Evolutionary conservation across 2,329 filamentous ascomycete genomes (phyloP).

Genomic region (Verticillium zaregamsianum): DNA sequence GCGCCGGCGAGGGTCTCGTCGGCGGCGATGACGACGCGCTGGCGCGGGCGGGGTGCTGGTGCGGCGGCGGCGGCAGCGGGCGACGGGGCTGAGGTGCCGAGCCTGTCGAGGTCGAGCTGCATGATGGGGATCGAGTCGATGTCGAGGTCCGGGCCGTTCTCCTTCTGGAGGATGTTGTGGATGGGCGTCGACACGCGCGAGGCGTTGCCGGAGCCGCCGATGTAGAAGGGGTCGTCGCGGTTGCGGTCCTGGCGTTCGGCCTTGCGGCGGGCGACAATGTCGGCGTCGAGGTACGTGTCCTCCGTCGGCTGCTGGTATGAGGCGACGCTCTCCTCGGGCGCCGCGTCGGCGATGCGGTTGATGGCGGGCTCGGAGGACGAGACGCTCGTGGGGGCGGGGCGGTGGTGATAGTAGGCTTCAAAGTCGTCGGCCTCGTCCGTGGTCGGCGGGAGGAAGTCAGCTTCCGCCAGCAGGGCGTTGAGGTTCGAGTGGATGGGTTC

Average conservation of each 20-base stretch:
- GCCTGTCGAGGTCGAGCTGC: constrained; percentile 72
- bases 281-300: constrained; percentile 66
- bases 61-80: constrained; percentile 13
- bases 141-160: constrained; percentile 76
- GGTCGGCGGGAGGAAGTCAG: constrained; percentile 43
- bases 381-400: constrained; percentile 45
- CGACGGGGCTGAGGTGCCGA: constrained; percentile 25
- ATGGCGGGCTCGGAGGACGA: constrained; percentile 53
- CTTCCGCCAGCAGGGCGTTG: constrained; percentile 58
- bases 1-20: constrained; percentile 65
- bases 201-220: constrained; percentile 49
- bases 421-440: constrained; percentile 62
- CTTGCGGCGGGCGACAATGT: constrained; percentile 69
- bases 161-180: constrained; percentile 68
- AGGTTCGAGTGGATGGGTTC: constrained; percentile 77
- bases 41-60: constrained; percentile 39
- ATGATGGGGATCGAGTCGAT: constrained; percentile 96
- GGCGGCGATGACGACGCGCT: constrained; percentile 62
- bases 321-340: constrained; percentile 37
- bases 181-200: constrained; percentile 68
- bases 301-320: constrained; percentile 59
- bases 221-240: constrained; percentile 94
- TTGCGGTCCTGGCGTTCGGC: constrained; percentile 78
- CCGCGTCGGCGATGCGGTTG: constrained; percentile 42
- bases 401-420: constrained; percentile 60